phyloP scores from a whole-genome alignment of 352 stramenopile species.

The Globisporangium ultimum region DNA sequence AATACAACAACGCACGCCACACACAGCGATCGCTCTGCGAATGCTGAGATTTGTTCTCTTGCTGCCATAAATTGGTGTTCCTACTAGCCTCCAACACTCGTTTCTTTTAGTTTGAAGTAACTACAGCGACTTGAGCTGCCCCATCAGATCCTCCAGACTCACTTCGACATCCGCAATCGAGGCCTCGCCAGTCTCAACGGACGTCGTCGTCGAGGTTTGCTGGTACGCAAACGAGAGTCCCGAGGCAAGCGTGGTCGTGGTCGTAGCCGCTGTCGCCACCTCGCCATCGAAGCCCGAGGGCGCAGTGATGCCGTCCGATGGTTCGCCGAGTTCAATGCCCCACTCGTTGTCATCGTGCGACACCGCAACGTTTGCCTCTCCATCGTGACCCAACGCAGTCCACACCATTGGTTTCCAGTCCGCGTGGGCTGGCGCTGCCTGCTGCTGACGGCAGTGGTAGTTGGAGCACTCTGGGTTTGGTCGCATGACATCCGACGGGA shows the following conservation, averaged over 20 bases:
- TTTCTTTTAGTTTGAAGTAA: no score
- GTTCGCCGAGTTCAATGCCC: conserved; percentile 69
- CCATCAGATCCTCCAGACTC: conserved; percentile 79
- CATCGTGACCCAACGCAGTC: conserved; percentile 53
- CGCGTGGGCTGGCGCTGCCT: conserved; percentile 37
- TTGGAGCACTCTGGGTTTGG: conserved; percentile 86
- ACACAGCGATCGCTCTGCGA: no score
- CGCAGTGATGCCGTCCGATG: conserved; percentile 6
- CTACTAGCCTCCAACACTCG: no score
- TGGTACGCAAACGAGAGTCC: conserved; percentile 65
- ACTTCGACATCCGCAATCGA: conserved; percentile 32
- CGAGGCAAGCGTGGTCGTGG: conserved; percentile 30
- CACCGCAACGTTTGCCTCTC: conserved; percentile 38
- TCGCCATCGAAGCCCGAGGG: conserved; percentile 1
- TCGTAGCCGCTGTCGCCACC: conserved; percentile 12
- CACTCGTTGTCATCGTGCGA: conserved; percentile 83
- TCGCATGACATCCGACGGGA: conserved; percentile 75
- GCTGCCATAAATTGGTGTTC: no score
- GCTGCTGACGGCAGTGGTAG: conserved; percentile 68
- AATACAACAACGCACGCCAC: conserved; percentile 3
- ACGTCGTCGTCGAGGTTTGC: conserved; percentile 17
- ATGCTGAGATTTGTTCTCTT: no score
- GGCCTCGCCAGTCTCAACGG: conserved; percentile 16
- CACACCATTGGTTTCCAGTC: conserved; percentile 75
- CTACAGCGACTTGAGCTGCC: conserved; percentile 72